These are phyloP conservation scores for Hortaea sp. DNA, from an alignment of 2,329 filamentous ascomycete genomes.

Conservation along the genomic window DNA sequence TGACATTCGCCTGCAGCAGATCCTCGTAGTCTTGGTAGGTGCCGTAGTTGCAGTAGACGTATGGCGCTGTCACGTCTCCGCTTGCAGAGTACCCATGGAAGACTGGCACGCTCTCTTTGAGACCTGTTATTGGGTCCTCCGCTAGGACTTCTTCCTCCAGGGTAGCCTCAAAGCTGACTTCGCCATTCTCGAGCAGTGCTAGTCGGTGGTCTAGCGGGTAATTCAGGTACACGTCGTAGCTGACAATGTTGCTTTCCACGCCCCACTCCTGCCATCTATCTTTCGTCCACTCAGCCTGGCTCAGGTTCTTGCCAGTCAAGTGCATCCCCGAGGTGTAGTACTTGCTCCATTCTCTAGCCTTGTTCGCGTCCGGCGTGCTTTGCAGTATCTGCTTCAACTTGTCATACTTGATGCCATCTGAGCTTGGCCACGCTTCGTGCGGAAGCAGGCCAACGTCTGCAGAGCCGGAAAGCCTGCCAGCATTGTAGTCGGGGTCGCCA, in stretches of 20 bases:
- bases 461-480: background rate
- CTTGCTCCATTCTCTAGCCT: slow-evolving; percentile 39
- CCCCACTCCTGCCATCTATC: slow-evolving; percentile 41
- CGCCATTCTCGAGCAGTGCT: slow-evolving; percentile 31
- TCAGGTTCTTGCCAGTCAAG: slow-evolving; percentile 42
- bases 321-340: slow-evolving; percentile 44
- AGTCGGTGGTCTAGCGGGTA: slow-evolving; percentile 40
- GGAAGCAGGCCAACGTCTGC: slow-evolving; percentile 8
- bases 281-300: slow-evolving; percentile 42
- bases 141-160: slow-evolving; percentile 76
- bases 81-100: slow-evolving; percentile 93
- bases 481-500: slow-evolving; percentile 22
- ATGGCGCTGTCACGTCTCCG: slow-evolving; percentile 80
- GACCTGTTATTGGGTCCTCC: slow-evolving; percentile 68
- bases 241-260: slow-evolving; percentile 35
- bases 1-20: slow-evolving; percentile 62
- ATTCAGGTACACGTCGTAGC: slow-evolving; percentile 43
- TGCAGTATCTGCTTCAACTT: slow-evolving; percentile 46
- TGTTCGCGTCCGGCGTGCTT: slow-evolving; percentile 43
- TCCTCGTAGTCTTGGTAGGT: slow-evolving; percentile 80
- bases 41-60: slow-evolving; percentile 86
- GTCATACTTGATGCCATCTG: slow-evolving; percentile 41
- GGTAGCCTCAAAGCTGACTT: slow-evolving; percentile 44
- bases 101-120: slow-evolving; percentile 66
- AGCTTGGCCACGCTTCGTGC: slow-evolving; percentile 31